These are phyloP conservation scores for Inonotus obliquus DNA, from an alignment of 1,284 basidiomycete genomes.

Conservation along the genomic window DNA sequence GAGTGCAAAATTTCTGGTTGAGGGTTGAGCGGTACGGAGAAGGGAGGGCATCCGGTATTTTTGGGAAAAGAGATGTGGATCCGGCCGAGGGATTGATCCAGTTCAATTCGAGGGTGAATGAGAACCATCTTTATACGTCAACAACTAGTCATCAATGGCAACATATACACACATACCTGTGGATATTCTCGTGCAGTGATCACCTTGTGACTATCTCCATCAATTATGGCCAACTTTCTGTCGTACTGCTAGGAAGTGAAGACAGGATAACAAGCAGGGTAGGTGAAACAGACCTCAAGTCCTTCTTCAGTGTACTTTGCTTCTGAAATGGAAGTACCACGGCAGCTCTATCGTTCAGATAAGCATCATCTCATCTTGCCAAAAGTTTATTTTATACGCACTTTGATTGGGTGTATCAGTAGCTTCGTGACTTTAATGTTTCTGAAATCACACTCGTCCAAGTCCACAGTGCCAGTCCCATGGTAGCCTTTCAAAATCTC, in stretches of 20 bases:
- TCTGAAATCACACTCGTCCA: slow-evolving; percentile 6
- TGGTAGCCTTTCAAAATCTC: background rate
- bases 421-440: slow-evolving; percentile 45
- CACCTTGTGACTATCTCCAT: slow-evolving; percentile 44
- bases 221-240: slow-evolving; percentile 63
- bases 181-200: slow-evolving; percentile 61
- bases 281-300: slow-evolving; percentile 46
- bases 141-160: background rate
- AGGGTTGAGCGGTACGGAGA: slow-evolving; percentile 56
- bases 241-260: slow-evolving; percentile 46
- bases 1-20: slow-evolving; percentile 38
- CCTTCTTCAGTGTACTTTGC: slow-evolving; percentile 55
- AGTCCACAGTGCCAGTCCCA: background rate
- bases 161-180: slow-evolving; percentile 39
- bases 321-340: slow-evolving; percentile 54
- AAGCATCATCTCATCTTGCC: slow-evolving; percentile 8
- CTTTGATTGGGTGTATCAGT: slow-evolving; percentile 67
- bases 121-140: slow-evolving; percentile 51
- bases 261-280: background rate
- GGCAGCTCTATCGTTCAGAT: slow-evolving; percentile 45
- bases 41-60: slow-evolving; percentile 47
- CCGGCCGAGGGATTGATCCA: slow-evolving; percentile 40
- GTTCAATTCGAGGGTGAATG: slow-evolving; percentile 50
- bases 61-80: slow-evolving; percentile 56
- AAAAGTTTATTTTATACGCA: slow-evolving; percentile 21